Evolutionary conservation across 2,329 filamentous ascomycete genomes (phyloP).

Genomic region (Cladophialophora bantiana): DNA sequence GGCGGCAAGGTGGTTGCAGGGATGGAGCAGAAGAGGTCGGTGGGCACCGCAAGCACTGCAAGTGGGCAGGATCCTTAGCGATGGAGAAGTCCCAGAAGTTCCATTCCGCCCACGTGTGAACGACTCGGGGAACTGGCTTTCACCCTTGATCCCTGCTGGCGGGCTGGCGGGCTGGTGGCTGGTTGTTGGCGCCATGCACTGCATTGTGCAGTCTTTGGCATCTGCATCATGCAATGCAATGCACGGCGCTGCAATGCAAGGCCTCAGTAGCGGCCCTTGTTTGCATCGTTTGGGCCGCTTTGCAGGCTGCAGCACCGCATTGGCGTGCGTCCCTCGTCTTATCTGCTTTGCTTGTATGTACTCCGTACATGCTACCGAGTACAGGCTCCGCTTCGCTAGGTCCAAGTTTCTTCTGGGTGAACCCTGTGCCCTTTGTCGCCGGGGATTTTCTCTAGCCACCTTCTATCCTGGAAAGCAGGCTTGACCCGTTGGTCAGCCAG

Average conservation of each 20-base stretch:
- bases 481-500: constrained; percentile 1
- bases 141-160: not conserved
- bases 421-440: not conserved
- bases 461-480: not conserved
- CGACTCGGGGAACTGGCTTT: constrained; percentile 4
- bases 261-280: constrained; percentile 4
- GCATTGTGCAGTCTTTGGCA: not conserved
- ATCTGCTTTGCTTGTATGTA: not conserved
- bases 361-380: too few species aligned
- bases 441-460: not conserved
- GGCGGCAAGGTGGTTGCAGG: not conserved
- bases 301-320: constrained; percentile 4
- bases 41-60: too few species aligned
- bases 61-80: not conserved
- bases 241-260: constrained; percentile 15
- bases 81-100: constrained; percentile 7
- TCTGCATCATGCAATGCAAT: constrained; percentile 23
- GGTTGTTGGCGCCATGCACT: not conserved
- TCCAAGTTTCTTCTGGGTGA: not conserved
- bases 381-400: not conserved
- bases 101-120: constrained; percentile 4
- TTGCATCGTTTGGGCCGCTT: constrained; percentile 17
- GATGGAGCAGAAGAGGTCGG: not conserved
- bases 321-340: not conserved
- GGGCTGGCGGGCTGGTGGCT: too few species aligned